Evolutionary conservation across 805 yeast genomes (phyloP).

Genomic region (Cephaloascus albidus): DNA sequence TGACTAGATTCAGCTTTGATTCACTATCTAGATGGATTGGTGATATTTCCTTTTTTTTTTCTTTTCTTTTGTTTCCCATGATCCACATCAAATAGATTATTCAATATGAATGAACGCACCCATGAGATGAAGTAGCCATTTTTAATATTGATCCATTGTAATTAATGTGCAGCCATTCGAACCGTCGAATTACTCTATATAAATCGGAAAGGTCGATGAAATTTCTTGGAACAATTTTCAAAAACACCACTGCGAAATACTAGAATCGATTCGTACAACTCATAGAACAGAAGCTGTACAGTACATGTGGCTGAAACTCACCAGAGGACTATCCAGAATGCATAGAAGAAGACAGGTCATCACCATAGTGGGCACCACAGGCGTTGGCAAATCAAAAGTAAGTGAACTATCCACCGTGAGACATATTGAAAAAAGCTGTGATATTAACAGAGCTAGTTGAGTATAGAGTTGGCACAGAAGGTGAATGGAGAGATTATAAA

Average conservation of each 20-base stretch:
- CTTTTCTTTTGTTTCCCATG: too few species aligned
- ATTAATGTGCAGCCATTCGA: too few species aligned
- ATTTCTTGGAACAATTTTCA: too few species aligned
- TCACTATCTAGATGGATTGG: too few species aligned
- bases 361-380: slow-evolving; percentile 86
- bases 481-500: slow-evolving; percentile 86
- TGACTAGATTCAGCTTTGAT: slow-evolving; percentile 1
- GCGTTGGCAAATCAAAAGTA: slow-evolving; percentile 88
- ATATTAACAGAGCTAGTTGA: slow-evolving; percentile 32
- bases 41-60: too few species aligned
- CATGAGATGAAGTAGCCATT: too few species aligned
- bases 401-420: slow-evolving; percentile 6
- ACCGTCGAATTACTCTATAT: too few species aligned
- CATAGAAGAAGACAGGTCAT: slow-evolving; percentile 31
- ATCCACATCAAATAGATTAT: too few species aligned
- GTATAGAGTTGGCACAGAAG: slow-evolving; percentile 68
- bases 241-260: not conserved
- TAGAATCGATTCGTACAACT: not conserved
- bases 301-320: not conserved
- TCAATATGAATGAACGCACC: too few species aligned
- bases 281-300: too few species aligned
- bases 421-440: not conserved
- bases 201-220: too few species aligned
- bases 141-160: too few species aligned
- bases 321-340: slow-evolving; percentile 18